Conservation (phyloP, 2,329 filamentous ascomycete species). For the Fusarium miscanthi region DNA sequence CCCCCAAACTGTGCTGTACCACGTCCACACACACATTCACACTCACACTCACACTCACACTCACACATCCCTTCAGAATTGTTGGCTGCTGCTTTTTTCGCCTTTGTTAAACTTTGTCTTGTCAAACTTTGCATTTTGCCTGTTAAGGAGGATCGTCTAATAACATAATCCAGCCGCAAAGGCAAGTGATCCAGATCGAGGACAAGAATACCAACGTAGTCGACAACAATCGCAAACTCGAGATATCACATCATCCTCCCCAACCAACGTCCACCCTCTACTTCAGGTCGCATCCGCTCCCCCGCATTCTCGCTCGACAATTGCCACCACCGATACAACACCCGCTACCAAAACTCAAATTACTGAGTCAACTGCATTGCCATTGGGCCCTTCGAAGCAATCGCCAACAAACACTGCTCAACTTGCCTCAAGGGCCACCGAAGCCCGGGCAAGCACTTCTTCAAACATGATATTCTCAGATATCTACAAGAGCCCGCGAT, state of each 20-base stretch:
- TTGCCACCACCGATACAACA: slow-evolving; percentile 31
- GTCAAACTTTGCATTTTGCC: slow-evolving; percentile 7
- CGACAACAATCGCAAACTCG: slow-evolving; percentile 22
- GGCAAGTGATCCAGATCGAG: slow-evolving; percentile 17
- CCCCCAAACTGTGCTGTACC: slow-evolving; percentile 7
- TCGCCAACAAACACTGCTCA: slow-evolving; percentile 11
- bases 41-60: slow-evolving; percentile 8
- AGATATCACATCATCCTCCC: slow-evolving; percentile 37
- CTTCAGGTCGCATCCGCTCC: slow-evolving; percentile 33
- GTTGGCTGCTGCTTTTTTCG: slow-evolving; percentile 10
- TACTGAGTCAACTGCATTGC: slow-evolving; percentile 16
- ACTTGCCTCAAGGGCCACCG: slow-evolving; percentile 31
- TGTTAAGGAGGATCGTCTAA: slow-evolving; percentile 8
- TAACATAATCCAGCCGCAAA: slow-evolving; percentile 19
- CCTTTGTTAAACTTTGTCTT: slow-evolving; percentile 2
- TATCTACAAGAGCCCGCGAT: slow-evolving; percentile 67
- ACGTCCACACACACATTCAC: slow-evolving; percentile 18
- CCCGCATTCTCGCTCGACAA: slow-evolving; percentile 40
- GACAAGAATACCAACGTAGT: neutral
- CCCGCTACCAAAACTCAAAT: slow-evolving; percentile 23
- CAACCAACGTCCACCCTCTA: slow-evolving; percentile 37
- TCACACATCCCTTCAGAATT: slow-evolving; percentile 1
- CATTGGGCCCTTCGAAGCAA: slow-evolving; percentile 16
- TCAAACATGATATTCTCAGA: slow-evolving; percentile 67
- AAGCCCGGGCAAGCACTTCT: slow-evolving; percentile 31